Conservation (phyloP, 257 asterid genomes). For the Jaltomata sinuosa region DNA sequence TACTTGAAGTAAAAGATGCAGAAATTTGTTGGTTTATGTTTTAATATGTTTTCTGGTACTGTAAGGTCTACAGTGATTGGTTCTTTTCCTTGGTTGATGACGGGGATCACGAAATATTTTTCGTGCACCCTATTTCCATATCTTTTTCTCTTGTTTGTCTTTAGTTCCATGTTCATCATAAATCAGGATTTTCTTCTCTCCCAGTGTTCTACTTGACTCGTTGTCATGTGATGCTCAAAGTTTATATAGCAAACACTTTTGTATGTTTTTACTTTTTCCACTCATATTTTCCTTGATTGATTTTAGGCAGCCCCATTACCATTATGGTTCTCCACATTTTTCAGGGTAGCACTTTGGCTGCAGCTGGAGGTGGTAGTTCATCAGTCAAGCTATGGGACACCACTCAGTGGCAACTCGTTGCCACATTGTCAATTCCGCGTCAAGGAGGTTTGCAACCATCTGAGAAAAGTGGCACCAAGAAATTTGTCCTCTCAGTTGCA, state of each 20-base stretch:
- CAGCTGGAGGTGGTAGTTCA: conserved; percentile 97
- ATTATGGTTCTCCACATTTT: neutral
- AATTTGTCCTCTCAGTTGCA: conserved; percentile 84
- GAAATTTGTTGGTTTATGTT: neutral
- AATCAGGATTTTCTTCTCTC: neutral
- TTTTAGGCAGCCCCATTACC: neutral
- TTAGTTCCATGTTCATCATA: neutral
- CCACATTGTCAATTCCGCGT: conserved; percentile 73
- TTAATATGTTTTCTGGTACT: neutral
- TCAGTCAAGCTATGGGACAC: conserved; percentile 93
- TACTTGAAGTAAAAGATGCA: neutral
- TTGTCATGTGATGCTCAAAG: neutral
- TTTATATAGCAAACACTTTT: neutral
- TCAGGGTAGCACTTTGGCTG: conserved; percentile 85
- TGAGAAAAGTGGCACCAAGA: conserved; percentile 66
- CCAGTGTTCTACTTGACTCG: neutral
- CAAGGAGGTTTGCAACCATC: conserved; percentile 70
- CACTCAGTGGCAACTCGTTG: conserved; percentile 63
- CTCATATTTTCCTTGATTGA: neutral
- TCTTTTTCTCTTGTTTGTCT: neutral
- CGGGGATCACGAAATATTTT: neutral
- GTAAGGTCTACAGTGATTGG: neutral
- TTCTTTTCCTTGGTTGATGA: neutral
- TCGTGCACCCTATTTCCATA: neutral
- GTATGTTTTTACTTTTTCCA: neutral